These are phyloP conservation scores for Cornus florida DNA, from an alignment of 148 eudicot species.

Conservation along the genomic window DNA sequence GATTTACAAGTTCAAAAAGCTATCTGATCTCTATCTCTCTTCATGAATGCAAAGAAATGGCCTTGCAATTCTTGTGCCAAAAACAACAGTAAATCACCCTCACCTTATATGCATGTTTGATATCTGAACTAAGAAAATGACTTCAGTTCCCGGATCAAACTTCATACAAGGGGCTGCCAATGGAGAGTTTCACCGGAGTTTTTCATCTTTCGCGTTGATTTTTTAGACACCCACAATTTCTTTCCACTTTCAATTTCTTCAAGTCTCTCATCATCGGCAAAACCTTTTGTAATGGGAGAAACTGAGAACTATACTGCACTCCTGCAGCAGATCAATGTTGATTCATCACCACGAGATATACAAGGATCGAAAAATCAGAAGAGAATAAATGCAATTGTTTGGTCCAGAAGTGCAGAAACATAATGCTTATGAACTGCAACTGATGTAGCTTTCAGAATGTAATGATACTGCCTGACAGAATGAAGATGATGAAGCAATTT, in stretches of 20 bases:
- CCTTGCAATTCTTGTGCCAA: not conserved
- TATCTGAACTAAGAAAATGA: not conserved
- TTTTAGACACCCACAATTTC: not conserved
- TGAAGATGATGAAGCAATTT: not conserved
- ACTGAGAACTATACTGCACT: not conserved
- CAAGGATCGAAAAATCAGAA: not conserved
- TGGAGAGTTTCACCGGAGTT: not conserved
- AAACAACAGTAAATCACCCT: not conserved
- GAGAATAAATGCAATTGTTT: not conserved
- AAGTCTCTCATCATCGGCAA: not conserved
- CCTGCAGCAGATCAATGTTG: not conserved
- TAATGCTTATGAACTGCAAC: not conserved
- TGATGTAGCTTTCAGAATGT: not conserved
- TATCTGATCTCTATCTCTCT: not conserved
- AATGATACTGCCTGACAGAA: too few relatives aligned
- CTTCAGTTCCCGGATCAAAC: not conserved
- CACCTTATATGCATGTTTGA: not conserved
- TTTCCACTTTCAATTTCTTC: not conserved
- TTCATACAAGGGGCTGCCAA: not conserved
- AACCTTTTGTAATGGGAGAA: not conserved
- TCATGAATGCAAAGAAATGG: slow-evolving; percentile 1
- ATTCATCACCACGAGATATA: not conserved
- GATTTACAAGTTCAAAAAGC: slow-evolving; percentile 1
- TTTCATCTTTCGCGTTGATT: not conserved
- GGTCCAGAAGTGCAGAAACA: not conserved